These are phyloP conservation scores for Camellia sinensis DNA, from an alignment of 148 eudicot genomes.

Conservation along the genomic window DNA sequence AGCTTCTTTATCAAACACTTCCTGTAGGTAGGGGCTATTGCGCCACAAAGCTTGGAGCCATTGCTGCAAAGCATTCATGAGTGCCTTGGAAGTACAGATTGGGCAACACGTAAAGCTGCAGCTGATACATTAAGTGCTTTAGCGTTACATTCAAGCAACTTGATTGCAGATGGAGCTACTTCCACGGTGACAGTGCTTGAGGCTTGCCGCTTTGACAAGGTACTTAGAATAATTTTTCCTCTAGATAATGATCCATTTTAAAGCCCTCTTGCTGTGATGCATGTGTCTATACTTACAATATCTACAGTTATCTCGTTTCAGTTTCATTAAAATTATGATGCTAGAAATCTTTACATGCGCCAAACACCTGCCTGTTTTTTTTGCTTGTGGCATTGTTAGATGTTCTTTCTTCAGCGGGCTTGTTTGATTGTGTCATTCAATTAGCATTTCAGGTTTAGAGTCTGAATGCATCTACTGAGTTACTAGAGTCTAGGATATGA, in stretches of 20 bases:
- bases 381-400: background rate
- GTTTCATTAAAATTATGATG: background rate
- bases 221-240: conserved; percentile 14
- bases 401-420: background rate
- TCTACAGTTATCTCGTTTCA: background rate
- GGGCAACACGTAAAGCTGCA: conserved; percentile 98
- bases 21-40: conserved; percentile 78
- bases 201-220: conserved; percentile 94
- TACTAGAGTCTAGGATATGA: background rate
- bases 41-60: conserved; percentile 72
- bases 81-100: conserved; percentile 81
- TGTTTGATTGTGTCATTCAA: background rate
- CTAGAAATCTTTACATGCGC: background rate
- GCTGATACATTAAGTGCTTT: conserved; percentile 74
- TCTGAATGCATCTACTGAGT: background rate
- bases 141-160: conserved; percentile 70
- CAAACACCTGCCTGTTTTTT: background rate
- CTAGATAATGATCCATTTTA: background rate
- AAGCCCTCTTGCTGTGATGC: background rate
- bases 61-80: conserved; percentile 80
- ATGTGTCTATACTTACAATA: background rate
- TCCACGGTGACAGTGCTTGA: conserved; percentile 73
- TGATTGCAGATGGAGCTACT: conserved; percentile 56
- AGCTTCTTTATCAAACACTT: conserved; percentile 16
- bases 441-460: background rate